phyloP scores from a whole-genome alignment of 2,329 filamentous ascomycete genomes.

The Colletotrichum acutatum region DNA sequence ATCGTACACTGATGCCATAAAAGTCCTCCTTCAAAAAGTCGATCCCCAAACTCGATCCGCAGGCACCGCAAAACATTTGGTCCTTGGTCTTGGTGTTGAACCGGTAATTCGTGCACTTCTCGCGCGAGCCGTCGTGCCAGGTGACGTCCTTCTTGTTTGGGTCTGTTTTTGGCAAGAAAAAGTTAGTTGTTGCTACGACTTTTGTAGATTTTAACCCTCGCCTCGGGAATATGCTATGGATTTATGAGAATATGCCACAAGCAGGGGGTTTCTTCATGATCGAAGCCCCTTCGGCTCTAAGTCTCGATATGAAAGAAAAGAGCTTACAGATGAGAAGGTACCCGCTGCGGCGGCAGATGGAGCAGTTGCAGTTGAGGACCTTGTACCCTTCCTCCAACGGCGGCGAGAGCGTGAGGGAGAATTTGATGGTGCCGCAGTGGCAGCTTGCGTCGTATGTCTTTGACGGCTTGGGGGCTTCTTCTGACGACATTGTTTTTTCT shows the following conservation, averaged over 20 bases:
- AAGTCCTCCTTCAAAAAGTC: slow-evolving; percentile 50
- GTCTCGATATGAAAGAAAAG: background rate
- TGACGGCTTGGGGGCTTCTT: slow-evolving; percentile 38
- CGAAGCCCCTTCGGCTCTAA: background rate
- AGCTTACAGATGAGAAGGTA: slow-evolving; percentile 61
- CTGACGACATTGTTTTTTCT: slow-evolving; percentile 28
- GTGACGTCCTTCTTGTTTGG: slow-evolving; percentile 50
- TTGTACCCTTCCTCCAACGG: slow-evolving; percentile 55
- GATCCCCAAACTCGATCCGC: slow-evolving; percentile 58
- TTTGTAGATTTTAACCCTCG: too few species aligned
- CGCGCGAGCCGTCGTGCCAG: slow-evolving; percentile 54
- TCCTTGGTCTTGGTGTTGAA: slow-evolving; percentile 61
- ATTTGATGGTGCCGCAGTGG: slow-evolving; percentile 63
- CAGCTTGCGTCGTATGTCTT: slow-evolving; percentile 60
- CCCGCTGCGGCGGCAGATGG: slow-evolving; percentile 61
- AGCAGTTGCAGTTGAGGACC: slow-evolving; percentile 64
- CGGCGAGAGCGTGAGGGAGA: slow-evolving; percentile 59
- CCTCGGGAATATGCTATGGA: too few species aligned
- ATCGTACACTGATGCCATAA: slow-evolving; percentile 58
- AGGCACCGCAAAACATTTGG: slow-evolving; percentile 61
- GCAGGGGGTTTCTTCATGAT: background rate
- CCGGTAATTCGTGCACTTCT: slow-evolving; percentile 49
- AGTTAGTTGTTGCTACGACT: background rate
- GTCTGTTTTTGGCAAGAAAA: slow-evolving; percentile 42
- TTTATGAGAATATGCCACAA: background rate